Evolutionary conservation across 2,329 filamentous ascomycete genomes (phyloP).

Genomic region (Nakataea oryzae): DNA sequence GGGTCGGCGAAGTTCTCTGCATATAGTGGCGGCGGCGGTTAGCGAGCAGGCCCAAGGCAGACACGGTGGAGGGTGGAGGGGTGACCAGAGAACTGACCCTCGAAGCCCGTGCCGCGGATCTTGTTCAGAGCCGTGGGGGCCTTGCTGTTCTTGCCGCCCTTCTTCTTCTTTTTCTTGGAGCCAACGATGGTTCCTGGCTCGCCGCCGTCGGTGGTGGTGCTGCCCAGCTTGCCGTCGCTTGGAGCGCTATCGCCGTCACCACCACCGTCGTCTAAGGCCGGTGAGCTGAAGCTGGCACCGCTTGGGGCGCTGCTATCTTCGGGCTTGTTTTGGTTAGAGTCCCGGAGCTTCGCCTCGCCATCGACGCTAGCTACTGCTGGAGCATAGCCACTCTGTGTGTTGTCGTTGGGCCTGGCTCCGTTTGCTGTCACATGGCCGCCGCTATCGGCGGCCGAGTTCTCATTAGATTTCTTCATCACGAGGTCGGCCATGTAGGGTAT

Average conservation of each 20-base stretch:
- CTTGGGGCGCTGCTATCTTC: background rate
- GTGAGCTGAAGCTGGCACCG: background rate
- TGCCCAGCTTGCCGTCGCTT: background rate
- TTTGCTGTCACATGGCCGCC: background rate
- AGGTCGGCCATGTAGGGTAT: background rate
- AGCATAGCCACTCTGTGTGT: background rate
- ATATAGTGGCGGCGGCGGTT: background rate
- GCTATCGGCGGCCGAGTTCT: background rate
- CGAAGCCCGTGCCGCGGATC: conserved; percentile 54
- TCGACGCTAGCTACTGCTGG: background rate
- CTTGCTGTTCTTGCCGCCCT: conserved; percentile 17
- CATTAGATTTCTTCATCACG: background rate
- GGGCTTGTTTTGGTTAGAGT: background rate
- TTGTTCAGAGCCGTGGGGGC: conserved; percentile 31
- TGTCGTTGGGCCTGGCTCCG: background rate
- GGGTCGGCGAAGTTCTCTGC: conserved; percentile 68
- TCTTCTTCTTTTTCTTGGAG: conserved; percentile 30
- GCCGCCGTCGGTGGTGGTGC: background rate
- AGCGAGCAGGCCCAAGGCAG: background rate
- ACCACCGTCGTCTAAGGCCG: background rate
- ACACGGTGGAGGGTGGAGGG: background rate
- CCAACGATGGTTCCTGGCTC: background rate
- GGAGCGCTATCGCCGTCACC: background rate
- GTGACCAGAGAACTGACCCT: conserved; percentile 30
- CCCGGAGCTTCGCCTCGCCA: background rate